Percentiles rank a stretch among this genome's conserved stretches.
Evolutionary conservation across 2,329 filamentous ascomycete species (phyloP).

Genomic region (Colletotrichum magnum): DNA sequence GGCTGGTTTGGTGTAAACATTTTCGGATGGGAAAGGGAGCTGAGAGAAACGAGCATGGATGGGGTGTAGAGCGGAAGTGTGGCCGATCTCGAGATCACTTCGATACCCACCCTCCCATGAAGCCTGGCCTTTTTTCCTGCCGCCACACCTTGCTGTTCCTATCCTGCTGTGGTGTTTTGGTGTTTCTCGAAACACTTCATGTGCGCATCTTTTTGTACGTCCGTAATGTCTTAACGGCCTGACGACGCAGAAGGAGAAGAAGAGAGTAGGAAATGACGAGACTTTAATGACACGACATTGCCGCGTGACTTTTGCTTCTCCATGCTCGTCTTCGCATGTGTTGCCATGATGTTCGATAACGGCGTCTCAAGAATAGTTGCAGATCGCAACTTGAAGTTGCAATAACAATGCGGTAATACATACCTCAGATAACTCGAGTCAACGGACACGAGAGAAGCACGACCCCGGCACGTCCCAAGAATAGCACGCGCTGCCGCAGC

Average conservation of each 20-base stretch:
- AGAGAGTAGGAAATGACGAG: not conserved
- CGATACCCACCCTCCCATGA: constrained; percentile 6
- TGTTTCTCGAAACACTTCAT: not conserved
- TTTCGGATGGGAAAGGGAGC: not conserved
- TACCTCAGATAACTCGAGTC: not conserved
- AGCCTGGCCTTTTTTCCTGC: constrained; percentile 2
- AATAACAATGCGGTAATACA: no score
- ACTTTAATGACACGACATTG: not conserved
- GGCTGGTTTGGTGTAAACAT: no score
- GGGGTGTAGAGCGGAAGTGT: constrained; percentile 9
- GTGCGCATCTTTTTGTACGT: constrained; percentile 1
- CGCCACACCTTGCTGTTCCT: not conserved
- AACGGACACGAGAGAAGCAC: not conserved
- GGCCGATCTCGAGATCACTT: constrained; percentile 17
- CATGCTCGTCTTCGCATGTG: not conserved
- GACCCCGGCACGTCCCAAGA: constrained; percentile 11
- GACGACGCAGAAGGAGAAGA: not conserved
- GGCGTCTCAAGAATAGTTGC: not conserved
- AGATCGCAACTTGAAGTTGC: no score
- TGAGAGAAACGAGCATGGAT: constrained; percentile 7
- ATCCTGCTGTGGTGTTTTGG: not conserved
- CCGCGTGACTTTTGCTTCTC: not conserved
- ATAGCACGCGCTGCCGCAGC: constrained; percentile 35
- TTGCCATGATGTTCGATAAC: no score
- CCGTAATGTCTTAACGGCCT: constrained; percentile 15